Conservation (phyloP, 257 asterid species). For the Euphrasia confusa region DNA sequence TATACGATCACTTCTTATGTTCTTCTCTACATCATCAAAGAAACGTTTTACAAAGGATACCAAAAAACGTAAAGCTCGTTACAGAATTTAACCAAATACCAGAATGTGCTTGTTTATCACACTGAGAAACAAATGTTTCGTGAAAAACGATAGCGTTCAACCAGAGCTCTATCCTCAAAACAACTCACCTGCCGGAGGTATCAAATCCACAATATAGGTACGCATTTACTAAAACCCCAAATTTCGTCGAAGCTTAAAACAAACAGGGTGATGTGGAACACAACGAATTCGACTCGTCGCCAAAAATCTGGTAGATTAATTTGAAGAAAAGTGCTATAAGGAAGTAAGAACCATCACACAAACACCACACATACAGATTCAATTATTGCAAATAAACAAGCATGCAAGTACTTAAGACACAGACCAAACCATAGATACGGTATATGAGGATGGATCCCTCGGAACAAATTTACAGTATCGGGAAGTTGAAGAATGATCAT, state of each 20-base stretch:
- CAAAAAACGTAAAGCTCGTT: background rate
- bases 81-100: background rate
- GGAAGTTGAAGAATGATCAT: no score
- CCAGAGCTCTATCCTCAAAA: slow-evolving; percentile 3
- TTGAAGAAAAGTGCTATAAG: background rate
- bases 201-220: slow-evolving; percentile 6
- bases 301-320: background rate
- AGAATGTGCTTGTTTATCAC: slow-evolving; percentile 10
- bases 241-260: background rate
- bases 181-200: background rate
- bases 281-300: background rate
- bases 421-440: no score
- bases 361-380: slow-evolving; percentile 5
- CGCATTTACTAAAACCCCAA: background rate
- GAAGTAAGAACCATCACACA: background rate
- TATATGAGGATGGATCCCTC: no score
- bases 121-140: slow-evolving; percentile 9
- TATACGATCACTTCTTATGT: background rate
- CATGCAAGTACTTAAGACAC: background rate
- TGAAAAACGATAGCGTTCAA: background rate
- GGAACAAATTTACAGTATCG: no score
- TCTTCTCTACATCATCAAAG: background rate
- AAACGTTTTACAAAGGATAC: background rate
- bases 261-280: background rate
- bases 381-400: background rate